Conservation (phyloP, 2,329 filamentous ascomycete genomes). For the Trichocomaceae sp. region DNA sequence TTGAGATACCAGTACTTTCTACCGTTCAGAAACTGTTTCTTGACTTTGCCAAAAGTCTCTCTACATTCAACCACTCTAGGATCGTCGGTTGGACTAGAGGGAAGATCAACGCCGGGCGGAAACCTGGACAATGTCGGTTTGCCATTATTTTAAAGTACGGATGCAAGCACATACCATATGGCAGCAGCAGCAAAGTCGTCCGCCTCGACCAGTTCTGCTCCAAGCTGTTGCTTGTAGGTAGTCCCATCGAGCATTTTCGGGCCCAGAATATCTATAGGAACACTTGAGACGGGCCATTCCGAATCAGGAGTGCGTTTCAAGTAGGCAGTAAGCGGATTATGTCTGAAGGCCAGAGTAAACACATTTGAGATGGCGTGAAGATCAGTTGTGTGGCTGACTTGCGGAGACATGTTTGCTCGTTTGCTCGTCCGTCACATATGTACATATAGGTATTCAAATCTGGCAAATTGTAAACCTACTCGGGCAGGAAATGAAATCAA, state of each 20-base stretch:
- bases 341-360: conserved; percentile 4
- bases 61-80: conserved; percentile 5
- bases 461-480: neutral
- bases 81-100: conserved; percentile 2
- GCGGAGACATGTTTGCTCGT: neutral
- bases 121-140: conserved; percentile 3
- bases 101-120: conserved; percentile 8
- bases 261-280: conserved; percentile 1
- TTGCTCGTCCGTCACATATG: too few species aligned
- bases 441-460: neutral
- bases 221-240: conserved; percentile 8
- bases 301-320: conserved; percentile 2
- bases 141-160: neutral
- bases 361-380: conserved; percentile 8
- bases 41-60: conserved; percentile 2
- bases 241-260: conserved; percentile 9
- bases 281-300: conserved; percentile 6
- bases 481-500: neutral
- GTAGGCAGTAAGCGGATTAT: neutral
- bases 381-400: conserved; percentile 5
- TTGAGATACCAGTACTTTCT: conserved; percentile 14
- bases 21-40: conserved; percentile 9
- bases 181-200: conserved; percentile 12
- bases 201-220: conserved; percentile 10
- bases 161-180: conserved; percentile 9